Evolutionary conservation across 768 basidiomycete genomes (phyloP).

Genomic region (Solioccasus polychromus): DNA sequence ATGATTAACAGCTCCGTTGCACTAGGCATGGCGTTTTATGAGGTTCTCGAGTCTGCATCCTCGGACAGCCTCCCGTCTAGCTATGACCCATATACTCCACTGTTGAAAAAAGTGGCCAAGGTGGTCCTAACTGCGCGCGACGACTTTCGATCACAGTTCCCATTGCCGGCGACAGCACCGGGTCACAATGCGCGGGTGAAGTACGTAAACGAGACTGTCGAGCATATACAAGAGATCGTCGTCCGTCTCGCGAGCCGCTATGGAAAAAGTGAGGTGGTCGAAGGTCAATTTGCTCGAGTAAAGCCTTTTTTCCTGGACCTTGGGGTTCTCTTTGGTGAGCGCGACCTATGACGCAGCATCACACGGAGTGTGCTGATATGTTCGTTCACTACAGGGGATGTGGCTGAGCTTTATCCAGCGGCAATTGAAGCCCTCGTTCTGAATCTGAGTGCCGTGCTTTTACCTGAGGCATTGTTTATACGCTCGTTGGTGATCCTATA

Average conservation of each 20-base stretch:
- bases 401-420: slow-evolving; percentile 13
- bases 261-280: not conserved
- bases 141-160: slow-evolving; percentile 4
- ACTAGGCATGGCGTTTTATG: not conserved
- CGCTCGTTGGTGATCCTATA: slow-evolving; percentile 14
- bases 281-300: not conserved
- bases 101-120: not conserved
- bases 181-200: slow-evolving; percentile 9
- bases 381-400: slow-evolving; percentile 8
- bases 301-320: slow-evolving; percentile 2
- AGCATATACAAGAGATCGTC: not conserved
- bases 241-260: slow-evolving; percentile 1
- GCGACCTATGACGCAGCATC: not conserved
- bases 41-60: not conserved
- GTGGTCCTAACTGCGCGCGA: not conserved
- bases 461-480: slow-evolving; percentile 11
- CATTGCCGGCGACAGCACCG: slow-evolving; percentile 5
- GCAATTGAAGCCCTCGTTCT: slow-evolving; percentile 11
- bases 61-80: not conserved
- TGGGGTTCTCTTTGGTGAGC: slow-evolving; percentile 12
- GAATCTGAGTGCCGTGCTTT: slow-evolving; percentile 4
- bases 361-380: not conserved
- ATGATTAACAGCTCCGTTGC: not conserved
- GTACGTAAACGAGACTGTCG: not conserved
- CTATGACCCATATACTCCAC: not conserved